Evolutionary conservation across 345 rosid genomes (phyloP), one percentile per base, ranked within the genome.

Genomic region (Rubroshorea leprosula): DNA sequence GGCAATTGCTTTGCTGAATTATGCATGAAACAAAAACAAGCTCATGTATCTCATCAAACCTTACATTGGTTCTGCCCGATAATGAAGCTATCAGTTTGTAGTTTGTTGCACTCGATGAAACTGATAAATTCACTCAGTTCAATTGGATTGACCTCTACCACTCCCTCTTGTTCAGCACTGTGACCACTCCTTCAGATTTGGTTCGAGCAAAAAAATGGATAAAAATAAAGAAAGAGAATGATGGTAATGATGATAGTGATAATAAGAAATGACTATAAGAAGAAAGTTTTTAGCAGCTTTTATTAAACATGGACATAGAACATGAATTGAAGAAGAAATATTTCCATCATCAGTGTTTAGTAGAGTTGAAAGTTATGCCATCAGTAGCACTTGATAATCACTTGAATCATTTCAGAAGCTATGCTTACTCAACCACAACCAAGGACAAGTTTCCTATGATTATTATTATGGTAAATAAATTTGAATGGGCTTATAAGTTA

Each of bases 11-110:
- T 35, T 2, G 41, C 1, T 35, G 41, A 35, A 44, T n/a, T 12
- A 24, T 25, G 25, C 47, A 17, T 24, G 19, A 58, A 47, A 53
- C n/a, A n/a, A 54, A 35, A 13, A 46, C 11, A 39, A 44, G 16
- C 6, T 16, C 8, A 21, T n/a, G 7, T 9, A 25, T 6, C 19
- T 24, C 22, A 55, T 62, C 2, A 65, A 53, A 58, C 29, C 70
- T 67, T 79, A 86, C 98, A 91, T 53, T 86, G 80, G 49, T 84
- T 84, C 41, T 72, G 66, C 63, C 96, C 95, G 61, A 91, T 78
- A 63, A 75, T 63, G 66, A 88, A 86, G 67, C 67, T 80, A 58
- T 80, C 92, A 3, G 74, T 78, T 45, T 83, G 84, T 61, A 82
- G 83, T 41, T 81, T 84, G 77, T 76, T 80, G 26, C 81, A 64